Conservation (phyloP, 2,329 filamentous ascomycete species). For the Magnaporthiopsis rhizophila region DNA sequence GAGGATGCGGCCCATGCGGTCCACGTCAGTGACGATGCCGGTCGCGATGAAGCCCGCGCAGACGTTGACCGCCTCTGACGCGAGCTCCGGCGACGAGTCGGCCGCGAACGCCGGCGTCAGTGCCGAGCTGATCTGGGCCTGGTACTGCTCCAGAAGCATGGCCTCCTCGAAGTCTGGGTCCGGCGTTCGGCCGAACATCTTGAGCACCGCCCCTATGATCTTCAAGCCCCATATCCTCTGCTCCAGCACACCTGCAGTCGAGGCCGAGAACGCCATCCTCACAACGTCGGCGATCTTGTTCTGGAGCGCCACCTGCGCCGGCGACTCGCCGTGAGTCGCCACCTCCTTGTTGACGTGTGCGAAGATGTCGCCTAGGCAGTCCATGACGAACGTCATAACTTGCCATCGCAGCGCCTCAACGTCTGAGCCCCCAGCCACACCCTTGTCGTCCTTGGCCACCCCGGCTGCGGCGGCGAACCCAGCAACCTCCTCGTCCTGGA, state of each 20-base stretch:
- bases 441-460: constrained; percentile 49
- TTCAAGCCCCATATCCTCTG: constrained; percentile 85
- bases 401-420: constrained; percentile 94
- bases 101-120: constrained; percentile 92
- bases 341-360: constrained; percentile 71
- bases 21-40: constrained; percentile 93
- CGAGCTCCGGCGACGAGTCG: constrained; percentile 92
- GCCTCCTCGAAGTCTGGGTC: constrained; percentile 98
- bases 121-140: constrained; percentile 95
- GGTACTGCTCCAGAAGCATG: constrained; percentile 93
- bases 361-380: constrained; percentile 78
- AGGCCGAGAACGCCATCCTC: constrained; percentile 93
- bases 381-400: constrained; percentile 88
- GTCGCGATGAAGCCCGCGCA: constrained; percentile 97
- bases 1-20: constrained; percentile 96
- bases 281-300: constrained; percentile 84
- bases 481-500: constrained; percentile 93
- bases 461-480: constrained; percentile 78
- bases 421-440: constrained; percentile 41
- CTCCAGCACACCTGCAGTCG: constrained; percentile 85
- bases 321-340: constrained; percentile 67
- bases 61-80: constrained; percentile 92
- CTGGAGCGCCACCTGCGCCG: constrained; percentile 72
- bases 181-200: constrained; percentile 90
- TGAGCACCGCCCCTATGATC: constrained; percentile 87